A percentile compares a stretch with the other conserved stretches of the same genome.
Evolutionary conservation across 331 rosid genomes (phyloP).

Genomic region (Malus hybrid): DNA sequence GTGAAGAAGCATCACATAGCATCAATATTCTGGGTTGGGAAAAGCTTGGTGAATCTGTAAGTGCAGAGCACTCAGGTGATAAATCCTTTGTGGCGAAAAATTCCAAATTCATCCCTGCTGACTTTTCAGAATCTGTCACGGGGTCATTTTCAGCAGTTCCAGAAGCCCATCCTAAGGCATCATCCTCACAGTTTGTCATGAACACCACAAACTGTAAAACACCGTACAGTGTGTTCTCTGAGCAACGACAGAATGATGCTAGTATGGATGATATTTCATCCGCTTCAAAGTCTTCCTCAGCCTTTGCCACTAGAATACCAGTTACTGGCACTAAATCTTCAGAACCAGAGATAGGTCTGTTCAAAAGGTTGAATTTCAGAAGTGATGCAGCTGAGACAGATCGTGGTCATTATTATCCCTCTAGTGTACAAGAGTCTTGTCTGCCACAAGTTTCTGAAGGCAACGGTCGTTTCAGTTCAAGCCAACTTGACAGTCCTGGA

Average conservation of each 20-base stretch:
- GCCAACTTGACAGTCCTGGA: slow-evolving; percentile 36
- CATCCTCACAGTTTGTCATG: slow-evolving; percentile 19
- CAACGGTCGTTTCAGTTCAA: slow-evolving; percentile 25
- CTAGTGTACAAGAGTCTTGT: slow-evolving; percentile 21
- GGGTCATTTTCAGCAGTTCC: slow-evolving; percentile 29
- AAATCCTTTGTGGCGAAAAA: slow-evolving; percentile 28
- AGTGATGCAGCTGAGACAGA: slow-evolving; percentile 22
- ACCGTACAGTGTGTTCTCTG: slow-evolving; percentile 26
- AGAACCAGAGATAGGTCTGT: slow-evolving; percentile 17
- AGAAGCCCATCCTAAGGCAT: slow-evolving; percentile 27
- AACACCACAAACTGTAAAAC: slow-evolving; percentile 22
- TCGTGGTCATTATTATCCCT: slow-evolving; percentile 23
- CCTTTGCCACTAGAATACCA: slow-evolving; percentile 21
- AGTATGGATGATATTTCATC: slow-evolving; percentile 18
- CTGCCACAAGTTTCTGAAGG: slow-evolving; percentile 21
- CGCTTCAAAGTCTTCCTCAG: slow-evolving; percentile 12
- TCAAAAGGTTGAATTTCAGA: slow-evolving; percentile 24
- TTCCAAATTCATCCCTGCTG: slow-evolving; percentile 25
- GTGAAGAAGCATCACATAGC: slow-evolving; percentile 25
- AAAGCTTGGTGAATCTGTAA: slow-evolving; percentile 17
- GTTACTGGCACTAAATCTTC: slow-evolving; percentile 27
- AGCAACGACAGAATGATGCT: slow-evolving; percentile 26
- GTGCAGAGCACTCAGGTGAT: slow-evolving; percentile 25
- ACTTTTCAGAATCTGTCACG: slow-evolving; percentile 25
- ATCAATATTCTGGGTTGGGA: slow-evolving; percentile 26